A percentile compares a stretch with the other conserved stretches of the same genome.
These are phyloP conservation scores for Myrmaecium sp. DNA, from an alignment of 2,329 filamentous ascomycete genomes.

Conservation along the genomic window DNA sequence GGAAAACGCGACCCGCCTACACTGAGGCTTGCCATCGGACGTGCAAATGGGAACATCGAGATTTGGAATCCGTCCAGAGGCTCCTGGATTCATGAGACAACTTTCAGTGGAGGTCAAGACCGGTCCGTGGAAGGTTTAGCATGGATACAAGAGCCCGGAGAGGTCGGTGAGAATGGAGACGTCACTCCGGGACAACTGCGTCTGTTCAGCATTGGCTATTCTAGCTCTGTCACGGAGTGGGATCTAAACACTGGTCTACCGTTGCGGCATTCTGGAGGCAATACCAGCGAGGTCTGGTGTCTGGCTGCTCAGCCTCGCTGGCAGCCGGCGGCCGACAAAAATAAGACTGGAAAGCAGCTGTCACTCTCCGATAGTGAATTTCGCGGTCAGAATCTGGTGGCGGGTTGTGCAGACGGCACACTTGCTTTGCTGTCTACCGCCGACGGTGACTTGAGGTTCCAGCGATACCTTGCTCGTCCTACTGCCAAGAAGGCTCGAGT, in stretches of 20 bases:
- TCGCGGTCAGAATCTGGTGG: conserved; percentile 47
- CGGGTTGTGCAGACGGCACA: conserved; percentile 81
- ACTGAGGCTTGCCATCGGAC: conserved; percentile 70
- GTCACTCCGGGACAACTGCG: conserved; percentile 55
- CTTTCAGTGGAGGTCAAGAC: conserved; percentile 68
- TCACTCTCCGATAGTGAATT: conserved; percentile 8
- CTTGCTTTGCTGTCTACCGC: conserved; percentile 75
- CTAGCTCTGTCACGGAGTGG: conserved; percentile 87
- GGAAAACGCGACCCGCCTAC: conserved; percentile 42
- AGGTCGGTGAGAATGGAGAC: conserved; percentile 42
- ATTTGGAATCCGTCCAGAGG: conserved; percentile 85
- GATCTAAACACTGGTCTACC: conserved; percentile 66
- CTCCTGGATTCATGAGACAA: conserved; percentile 76
- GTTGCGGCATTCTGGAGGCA: conserved; percentile 69
- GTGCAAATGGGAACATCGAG: conserved; percentile 90
- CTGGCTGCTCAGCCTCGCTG: conserved; percentile 65
- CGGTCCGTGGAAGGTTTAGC: conserved; percentile 78
- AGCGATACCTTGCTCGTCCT: conserved; percentile 57
- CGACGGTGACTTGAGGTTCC: conserved; percentile 66
- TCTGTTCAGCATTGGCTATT: conserved; percentile 93
- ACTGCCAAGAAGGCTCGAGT: conserved; percentile 75
- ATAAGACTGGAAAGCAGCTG: conserved; percentile 8
- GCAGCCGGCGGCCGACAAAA: conserved; percentile 13
- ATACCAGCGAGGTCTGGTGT: conserved; percentile 95
- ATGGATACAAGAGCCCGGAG: conserved; percentile 77